phyloP scores from a whole-genome alignment of 1,284 basidiomycete species.

The Leccinum solheimii region DNA sequence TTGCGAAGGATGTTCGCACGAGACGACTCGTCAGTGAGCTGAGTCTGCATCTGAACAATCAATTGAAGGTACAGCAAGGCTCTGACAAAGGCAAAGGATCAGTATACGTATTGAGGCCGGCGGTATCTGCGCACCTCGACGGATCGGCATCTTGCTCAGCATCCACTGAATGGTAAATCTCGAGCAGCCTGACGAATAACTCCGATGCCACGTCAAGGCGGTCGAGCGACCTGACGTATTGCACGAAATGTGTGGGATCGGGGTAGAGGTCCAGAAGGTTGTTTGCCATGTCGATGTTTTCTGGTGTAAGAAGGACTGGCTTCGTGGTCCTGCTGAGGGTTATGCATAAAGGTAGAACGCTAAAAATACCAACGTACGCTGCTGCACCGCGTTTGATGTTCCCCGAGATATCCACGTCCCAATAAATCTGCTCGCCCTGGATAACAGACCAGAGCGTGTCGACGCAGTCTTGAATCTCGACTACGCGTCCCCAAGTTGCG shows the following conservation, averaged over 20 bases:
- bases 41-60: constrained; percentile 75
- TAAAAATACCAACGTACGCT: constrained; percentile 34
- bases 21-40: constrained; percentile 55
- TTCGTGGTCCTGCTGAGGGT: constrained; percentile 18
- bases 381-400: constrained; percentile 43
- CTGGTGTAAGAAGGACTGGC: constrained; percentile 52
- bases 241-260: constrained; percentile 66
- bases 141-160: constrained; percentile 49
- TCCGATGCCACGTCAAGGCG: constrained; percentile 69
- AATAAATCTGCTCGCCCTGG: constrained; percentile 52
- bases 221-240: constrained; percentile 62
- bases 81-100: constrained; percentile 25
- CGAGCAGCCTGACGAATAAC: constrained; percentile 72
- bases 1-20: constrained; percentile 67
- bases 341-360: neutral
- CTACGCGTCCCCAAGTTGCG: constrained; percentile 72
- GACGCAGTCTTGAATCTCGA: constrained; percentile 52
- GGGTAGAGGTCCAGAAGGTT: constrained; percentile 70
- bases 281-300: constrained; percentile 46
- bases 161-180: constrained; percentile 61
- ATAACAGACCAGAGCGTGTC: constrained; percentile 63
- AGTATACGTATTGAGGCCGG: neutral
- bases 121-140: constrained; percentile 43
- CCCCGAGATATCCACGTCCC: constrained; percentile 57
- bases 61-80: constrained; percentile 73